These are phyloP conservation scores for Sechiopsis laciniata DNA, from an alignment of 306 rosid species.

Conservation along the genomic window DNA sequence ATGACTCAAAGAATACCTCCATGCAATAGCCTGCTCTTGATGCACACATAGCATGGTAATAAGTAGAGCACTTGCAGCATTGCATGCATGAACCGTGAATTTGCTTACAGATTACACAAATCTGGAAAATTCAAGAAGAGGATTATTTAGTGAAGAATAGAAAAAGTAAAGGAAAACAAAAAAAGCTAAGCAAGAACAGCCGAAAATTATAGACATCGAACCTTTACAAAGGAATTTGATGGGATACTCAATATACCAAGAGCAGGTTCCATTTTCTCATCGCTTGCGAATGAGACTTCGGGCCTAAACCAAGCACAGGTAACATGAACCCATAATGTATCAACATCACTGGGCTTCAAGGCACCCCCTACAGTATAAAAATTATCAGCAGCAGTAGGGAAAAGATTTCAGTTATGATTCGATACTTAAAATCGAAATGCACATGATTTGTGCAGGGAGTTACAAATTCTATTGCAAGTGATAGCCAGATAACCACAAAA, in stretches of 20 bases:
- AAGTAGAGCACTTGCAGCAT: conserved; percentile 97
- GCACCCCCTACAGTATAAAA: conserved; percentile 73
- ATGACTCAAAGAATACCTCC: conserved; percentile 51
- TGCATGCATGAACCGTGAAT: conserved; percentile 97
- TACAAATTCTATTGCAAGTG: background rate
- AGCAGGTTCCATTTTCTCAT: conserved; percentile 98
- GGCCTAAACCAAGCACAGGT: conserved; percentile 99
- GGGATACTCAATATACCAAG: conserved; percentile 96
- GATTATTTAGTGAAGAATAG: background rate
- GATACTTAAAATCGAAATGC: conserved; percentile 15
- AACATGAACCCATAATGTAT: conserved; percentile 92
- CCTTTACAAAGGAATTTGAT: conserved; percentile 98
- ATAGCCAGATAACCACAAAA: background rate
- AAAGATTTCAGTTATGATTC: conserved; percentile 22
- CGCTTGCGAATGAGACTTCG: conserved; percentile 93
- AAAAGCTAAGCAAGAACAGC: conserved; percentile 14
- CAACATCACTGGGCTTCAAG: conserved; percentile 87
- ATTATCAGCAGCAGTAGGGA: conserved; percentile 24
- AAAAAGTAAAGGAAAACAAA: conserved; percentile 16
- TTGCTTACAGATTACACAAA: conserved; percentile 96
- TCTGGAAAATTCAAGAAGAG: conserved; percentile 51
- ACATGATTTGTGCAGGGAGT: conserved; percentile 17
- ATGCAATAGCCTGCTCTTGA: conserved; percentile 97
- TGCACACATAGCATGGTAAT: conserved; percentile 99
- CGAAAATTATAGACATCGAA: conserved; percentile 26